Conservation (phyloP, 495 filamentous ascomycete genomes). For the Xylaria curta region DNA sequence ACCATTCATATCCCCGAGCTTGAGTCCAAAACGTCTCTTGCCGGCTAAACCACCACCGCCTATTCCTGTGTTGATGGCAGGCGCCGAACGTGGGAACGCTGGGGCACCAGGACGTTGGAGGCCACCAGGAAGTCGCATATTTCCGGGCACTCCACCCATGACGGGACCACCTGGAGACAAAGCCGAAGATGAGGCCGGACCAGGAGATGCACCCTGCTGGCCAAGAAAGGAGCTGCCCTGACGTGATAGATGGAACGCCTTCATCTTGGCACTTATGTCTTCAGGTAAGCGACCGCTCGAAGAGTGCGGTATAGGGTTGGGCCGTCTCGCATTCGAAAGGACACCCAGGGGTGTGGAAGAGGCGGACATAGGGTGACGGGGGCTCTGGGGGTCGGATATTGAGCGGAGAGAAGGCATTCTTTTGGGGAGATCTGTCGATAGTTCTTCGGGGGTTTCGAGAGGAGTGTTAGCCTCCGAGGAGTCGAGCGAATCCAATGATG, state of each 20-base stretch:
- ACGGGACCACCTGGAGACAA: constrained; percentile 57
- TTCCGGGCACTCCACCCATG: constrained; percentile 47
- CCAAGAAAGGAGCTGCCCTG: constrained; percentile 36
- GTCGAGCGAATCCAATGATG: constrained; percentile 49
- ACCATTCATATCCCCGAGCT: constrained; percentile 48
- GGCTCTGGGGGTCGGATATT: constrained; percentile 59
- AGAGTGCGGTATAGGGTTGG: constrained; percentile 59
- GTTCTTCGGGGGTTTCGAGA: constrained; percentile 48
- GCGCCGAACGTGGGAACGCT: constrained; percentile 56
- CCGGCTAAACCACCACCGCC: constrained; percentile 36
- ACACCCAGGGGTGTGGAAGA: constrained; percentile 83
- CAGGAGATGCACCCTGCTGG: constrained; percentile 31
- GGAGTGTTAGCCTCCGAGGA: constrained; percentile 57
- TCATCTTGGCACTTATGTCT: constrained; percentile 83
- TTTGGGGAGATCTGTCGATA: constrained; percentile 43
- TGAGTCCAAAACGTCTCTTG: constrained; percentile 44
- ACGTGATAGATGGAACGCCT: constrained; percentile 69
- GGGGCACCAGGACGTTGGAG: constrained; percentile 50
- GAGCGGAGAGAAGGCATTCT: constrained; percentile 62
- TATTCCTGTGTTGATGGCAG: constrained; percentile 42
- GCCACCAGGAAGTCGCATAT: constrained; percentile 50
- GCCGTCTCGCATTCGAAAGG: constrained; percentile 77
- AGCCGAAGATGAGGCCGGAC: constrained; percentile 61
- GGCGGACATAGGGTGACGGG: constrained; percentile 63
- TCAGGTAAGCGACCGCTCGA: constrained; percentile 68